Evolutionary conservation across 2,329 filamentous ascomycete genomes (phyloP).

Genomic region (Fusarium dlaminii): DNA sequence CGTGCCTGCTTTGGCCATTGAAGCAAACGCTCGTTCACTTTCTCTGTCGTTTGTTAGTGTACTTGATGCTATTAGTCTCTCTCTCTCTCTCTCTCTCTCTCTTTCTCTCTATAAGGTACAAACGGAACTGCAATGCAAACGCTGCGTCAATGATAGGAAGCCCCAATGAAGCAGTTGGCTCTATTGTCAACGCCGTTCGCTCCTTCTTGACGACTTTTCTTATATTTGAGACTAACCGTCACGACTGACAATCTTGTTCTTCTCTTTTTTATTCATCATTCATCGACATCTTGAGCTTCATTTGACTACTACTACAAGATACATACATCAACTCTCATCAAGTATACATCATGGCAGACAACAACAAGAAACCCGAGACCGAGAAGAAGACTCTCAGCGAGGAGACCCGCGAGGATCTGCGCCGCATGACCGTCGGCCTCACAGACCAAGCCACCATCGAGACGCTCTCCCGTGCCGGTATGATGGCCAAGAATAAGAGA

Average conservation of each 20-base stretch:
- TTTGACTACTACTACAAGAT: not conserved
- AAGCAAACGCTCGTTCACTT: constrained; percentile 4
- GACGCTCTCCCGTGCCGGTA: constrained; percentile 27
- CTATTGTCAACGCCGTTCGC: not conserved
- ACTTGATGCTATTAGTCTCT: not conserved
- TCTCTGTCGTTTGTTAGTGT: not conserved
- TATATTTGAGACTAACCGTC: not conserved
- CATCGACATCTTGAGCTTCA: not conserved
- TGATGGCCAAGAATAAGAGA: constrained; percentile 32
- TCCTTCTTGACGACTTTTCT: not conserved
- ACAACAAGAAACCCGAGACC: not conserved
- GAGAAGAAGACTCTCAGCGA: constrained; percentile 1
- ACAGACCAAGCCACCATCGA: constrained; percentile 37
- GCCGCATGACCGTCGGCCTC: constrained; percentile 37
- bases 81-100: not conserved
- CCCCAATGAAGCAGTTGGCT: not conserved
- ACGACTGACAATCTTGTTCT: not conserved
- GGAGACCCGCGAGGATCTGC: constrained; percentile 12
- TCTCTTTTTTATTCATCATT: not conserved
- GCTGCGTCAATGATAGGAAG: not conserved
- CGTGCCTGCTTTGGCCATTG: not conserved
- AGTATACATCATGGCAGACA: not conserved
- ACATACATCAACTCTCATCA: not conserved
- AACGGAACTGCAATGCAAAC: not conserved
- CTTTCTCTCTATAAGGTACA: not conserved